These are phyloP conservation scores for Lepraria neglecta DNA, from an alignment of 495 filamentous ascomycete species.

Conservation along the genomic window DNA sequence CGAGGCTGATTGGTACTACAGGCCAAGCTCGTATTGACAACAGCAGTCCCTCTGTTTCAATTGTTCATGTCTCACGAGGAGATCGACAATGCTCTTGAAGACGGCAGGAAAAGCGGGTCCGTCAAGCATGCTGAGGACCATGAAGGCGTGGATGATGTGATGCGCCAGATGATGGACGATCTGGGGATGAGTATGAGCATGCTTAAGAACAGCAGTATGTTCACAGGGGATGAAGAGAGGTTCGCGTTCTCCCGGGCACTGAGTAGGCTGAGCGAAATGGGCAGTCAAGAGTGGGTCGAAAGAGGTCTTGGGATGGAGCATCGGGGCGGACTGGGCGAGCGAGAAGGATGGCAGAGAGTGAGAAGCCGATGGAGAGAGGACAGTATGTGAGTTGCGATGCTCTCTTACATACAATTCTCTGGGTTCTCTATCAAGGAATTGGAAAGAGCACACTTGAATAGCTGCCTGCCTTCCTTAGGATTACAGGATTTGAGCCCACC, in stretches of 20 bases:
- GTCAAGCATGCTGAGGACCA: conserved; percentile 38
- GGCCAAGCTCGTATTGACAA: conserved; percentile 92
- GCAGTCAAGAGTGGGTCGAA: conserved; percentile 90
- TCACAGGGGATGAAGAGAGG: conserved; percentile 90
- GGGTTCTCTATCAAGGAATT: neutral
- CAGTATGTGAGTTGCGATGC: conserved; percentile 49
- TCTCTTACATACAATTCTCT: neutral
- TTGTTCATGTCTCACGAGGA: conserved; percentile 85
- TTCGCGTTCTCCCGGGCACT: conserved; percentile 93
- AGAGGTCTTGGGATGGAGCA: conserved; percentile 62
- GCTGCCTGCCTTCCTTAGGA: neutral
- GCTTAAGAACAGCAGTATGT: conserved; percentile 79
- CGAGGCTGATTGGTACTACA: conserved; percentile 30
- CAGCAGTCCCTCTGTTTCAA: conserved; percentile 71
- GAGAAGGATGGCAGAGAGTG: conserved; percentile 58
- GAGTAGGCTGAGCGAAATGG: conserved; percentile 84
- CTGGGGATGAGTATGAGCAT: conserved; percentile 77
- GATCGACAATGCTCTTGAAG: conserved; percentile 43
- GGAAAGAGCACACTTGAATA: neutral
- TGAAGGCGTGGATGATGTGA: conserved; percentile 66
- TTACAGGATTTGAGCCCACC: neutral
- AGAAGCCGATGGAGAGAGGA: conserved; percentile 66
- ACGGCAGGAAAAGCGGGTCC: conserved; percentile 32
- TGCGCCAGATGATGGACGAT: conserved; percentile 92
- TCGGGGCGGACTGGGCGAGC: conserved; percentile 54